These are phyloP conservation scores for Chrysopogon serrulatus DNA, from an alignment of 176 grass and related monocot species.

Conservation along the genomic window DNA sequence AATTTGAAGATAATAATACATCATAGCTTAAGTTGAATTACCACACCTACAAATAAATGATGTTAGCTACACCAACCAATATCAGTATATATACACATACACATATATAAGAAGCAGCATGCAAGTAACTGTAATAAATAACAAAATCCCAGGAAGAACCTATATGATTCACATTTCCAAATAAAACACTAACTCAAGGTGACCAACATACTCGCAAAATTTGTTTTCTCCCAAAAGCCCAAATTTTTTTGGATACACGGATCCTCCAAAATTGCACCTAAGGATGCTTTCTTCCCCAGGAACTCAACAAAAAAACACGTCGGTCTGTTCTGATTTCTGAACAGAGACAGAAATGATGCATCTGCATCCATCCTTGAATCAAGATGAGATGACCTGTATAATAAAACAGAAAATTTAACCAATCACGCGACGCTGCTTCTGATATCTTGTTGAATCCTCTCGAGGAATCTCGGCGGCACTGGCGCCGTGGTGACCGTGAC, in stretches of 20 bases:
- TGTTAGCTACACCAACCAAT: not conserved
- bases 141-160: not conserved
- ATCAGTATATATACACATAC: not conserved
- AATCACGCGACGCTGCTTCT: not conserved
- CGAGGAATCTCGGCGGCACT: not conserved
- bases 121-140: not conserved
- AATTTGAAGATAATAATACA: not conserved
- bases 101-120: not conserved
- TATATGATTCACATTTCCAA: not conserved
- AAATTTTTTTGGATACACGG: not conserved
- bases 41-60: not conserved
- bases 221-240: not conserved
- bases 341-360: not conserved
- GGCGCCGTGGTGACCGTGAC: constrained; percentile 24
- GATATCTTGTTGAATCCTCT: constrained; percentile 40
- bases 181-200: not conserved
- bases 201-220: not conserved
- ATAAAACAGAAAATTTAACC: not conserved
- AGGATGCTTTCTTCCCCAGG: not conserved
- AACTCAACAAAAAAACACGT: not conserved
- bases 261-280: not conserved
- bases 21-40: not conserved
- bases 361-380: not conserved
- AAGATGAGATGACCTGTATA: not conserved
- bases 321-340: not conserved